Conservation (phyloP, 1,139 yeast species). For the Petasospora rhodanensis region DNA sequence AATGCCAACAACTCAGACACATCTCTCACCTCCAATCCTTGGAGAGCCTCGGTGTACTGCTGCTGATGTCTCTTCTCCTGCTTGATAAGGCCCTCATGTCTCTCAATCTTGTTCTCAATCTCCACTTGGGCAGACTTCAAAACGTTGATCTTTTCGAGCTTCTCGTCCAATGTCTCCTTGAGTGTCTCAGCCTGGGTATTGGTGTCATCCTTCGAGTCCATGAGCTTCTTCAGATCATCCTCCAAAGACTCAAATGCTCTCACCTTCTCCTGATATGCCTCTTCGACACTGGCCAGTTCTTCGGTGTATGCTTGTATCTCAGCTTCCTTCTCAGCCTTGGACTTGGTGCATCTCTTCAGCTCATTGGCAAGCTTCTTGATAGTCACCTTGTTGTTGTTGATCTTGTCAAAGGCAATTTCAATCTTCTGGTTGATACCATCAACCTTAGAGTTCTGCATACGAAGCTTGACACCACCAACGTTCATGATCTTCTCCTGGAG, state of each 20-base stretch:
- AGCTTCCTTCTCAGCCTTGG: slow-evolving; percentile 36
- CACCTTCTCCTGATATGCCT: slow-evolving; percentile 22
- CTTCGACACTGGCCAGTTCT: slow-evolving; percentile 34
- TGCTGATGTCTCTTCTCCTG: slow-evolving; percentile 39
- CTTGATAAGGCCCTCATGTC: slow-evolving; percentile 40
- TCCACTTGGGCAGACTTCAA: slow-evolving; percentile 70
- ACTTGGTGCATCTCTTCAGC: slow-evolving; percentile 47
- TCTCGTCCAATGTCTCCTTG: slow-evolving; percentile 45
- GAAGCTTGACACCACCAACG: slow-evolving; percentile 85
- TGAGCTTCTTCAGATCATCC: slow-evolving; percentile 27
- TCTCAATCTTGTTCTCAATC: slow-evolving; percentile 59
- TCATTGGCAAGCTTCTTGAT: slow-evolving; percentile 66
- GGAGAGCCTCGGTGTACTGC: slow-evolving; percentile 36
- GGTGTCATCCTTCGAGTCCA: slow-evolving; percentile 26
- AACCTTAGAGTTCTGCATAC: slow-evolving; percentile 77
- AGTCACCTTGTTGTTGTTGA: slow-evolving; percentile 58
- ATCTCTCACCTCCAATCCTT: slow-evolving; percentile 46
- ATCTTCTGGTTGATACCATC: slow-evolving; percentile 69
- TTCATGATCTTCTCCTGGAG: slow-evolving; percentile 80
- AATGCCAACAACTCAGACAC: slow-evolving; percentile 29
- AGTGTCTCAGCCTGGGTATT: slow-evolving; percentile 27
- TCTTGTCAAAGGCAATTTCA: slow-evolving; percentile 54
- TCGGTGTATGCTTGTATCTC: slow-evolving; percentile 35
- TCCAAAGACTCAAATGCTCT: slow-evolving; percentile 30
- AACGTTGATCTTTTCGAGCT: slow-evolving; percentile 51